Percentiles rank a stretch among this genome's conserved stretches.
These are phyloP conservation scores for Leccinum solheimii DNA, from an alignment of 1,284 basidiomycete species.

Conservation along the genomic window DNA sequence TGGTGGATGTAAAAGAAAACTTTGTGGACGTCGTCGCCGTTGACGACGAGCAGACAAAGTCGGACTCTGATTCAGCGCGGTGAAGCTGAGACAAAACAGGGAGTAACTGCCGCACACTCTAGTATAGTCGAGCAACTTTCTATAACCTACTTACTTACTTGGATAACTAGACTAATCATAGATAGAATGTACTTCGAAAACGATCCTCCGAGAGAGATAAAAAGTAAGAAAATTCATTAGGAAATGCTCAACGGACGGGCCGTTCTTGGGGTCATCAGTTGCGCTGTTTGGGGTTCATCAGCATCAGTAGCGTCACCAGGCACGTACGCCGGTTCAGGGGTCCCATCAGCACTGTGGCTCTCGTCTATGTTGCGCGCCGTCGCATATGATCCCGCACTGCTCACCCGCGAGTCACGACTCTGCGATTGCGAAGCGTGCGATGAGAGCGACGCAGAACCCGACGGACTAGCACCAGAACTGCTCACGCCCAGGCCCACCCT, in stretches of 20 bases:
- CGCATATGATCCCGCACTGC: slow-evolving; percentile 13
- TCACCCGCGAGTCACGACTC: slow-evolving; percentile 15
- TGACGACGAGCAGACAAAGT: slow-evolving; percentile 25
- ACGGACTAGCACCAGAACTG: neutral
- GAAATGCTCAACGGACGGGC: slow-evolving; percentile 15
- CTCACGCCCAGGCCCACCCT: neutral
- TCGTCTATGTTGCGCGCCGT: slow-evolving; percentile 9
- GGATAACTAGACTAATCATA: neutral
- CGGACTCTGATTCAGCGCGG: slow-evolving; percentile 2
- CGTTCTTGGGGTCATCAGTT: slow-evolving; percentile 18
- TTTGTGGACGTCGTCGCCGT: slow-evolving; percentile 19
- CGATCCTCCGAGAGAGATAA: too few relatives aligned
- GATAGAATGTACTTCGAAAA: too few relatives aligned
- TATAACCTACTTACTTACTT: slow-evolving; percentile 1
- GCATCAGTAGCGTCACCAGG: slow-evolving; percentile 7
- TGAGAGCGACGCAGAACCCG: slow-evolving; percentile 5
- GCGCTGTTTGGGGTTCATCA: slow-evolving; percentile 20
- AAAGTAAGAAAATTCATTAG: too few relatives aligned
- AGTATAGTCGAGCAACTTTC: too few relatives aligned
- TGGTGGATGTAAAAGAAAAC: neutral
- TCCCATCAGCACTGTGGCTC: neutral
- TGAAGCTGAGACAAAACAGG: slow-evolving; percentile 27
- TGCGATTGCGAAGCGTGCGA: neutral
- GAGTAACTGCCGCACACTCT: neutral
- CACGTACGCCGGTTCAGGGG: neutral